Conservation (phyloP, 169 alveolate genomes). For the Plasmodium reichenowi region DNA sequence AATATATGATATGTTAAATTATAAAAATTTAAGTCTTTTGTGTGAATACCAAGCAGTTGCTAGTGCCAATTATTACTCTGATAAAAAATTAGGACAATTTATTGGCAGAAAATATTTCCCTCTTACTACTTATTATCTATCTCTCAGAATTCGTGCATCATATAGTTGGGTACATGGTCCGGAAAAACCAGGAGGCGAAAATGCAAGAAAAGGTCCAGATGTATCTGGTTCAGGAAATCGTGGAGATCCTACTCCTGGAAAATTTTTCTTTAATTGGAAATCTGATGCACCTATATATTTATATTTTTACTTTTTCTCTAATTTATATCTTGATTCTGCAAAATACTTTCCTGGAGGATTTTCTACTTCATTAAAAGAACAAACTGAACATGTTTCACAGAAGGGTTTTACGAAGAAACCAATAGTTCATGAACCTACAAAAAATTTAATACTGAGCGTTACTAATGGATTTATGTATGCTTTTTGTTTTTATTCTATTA, state of each 20-base stretch:
- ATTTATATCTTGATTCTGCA: too few species aligned
- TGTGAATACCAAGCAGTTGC: slow-evolving; percentile 48
- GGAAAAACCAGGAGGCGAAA: too few species aligned
- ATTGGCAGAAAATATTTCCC: slow-evolving; percentile 11
- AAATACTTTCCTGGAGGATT: neutral
- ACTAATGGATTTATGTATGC: neutral
- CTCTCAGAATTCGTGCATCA: neutral
- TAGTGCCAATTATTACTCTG: slow-evolving; percentile 10
- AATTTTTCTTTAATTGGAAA: too few species aligned
- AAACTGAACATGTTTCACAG: neutral
- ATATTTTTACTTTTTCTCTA: too few species aligned
- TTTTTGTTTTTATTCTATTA: neutral
- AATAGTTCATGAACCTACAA: neutral
- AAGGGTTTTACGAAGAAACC: neutral
- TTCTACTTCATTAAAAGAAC: neutral
- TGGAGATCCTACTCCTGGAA: too few species aligned
- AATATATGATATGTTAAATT: slow-evolving; percentile 12
- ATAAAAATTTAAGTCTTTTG: slow-evolving; percentile 33
- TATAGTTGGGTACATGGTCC: too few species aligned
- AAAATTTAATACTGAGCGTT: neutral
- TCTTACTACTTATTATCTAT: neutral
- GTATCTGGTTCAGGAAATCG: too few species aligned
- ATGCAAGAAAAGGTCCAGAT: too few species aligned
- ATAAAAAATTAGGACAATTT: slow-evolving; percentile 14
- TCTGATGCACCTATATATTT: too few species aligned